Conservation (phyloP, 2,329 filamentous ascomycete species). For the Mariannaea elegans region DNA sequence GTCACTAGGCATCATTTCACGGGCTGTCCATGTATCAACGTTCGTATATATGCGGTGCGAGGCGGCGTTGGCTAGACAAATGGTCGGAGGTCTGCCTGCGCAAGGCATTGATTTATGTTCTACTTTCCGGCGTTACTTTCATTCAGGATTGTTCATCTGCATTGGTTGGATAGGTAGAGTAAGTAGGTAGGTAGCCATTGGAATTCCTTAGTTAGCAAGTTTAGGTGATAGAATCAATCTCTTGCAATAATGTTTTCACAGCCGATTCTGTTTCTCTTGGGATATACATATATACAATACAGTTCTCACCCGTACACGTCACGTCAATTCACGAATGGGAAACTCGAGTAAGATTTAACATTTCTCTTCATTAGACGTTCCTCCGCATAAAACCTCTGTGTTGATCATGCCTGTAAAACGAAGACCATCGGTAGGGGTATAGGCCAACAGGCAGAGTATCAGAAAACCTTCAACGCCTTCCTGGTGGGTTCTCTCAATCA, state of each 20-base stretch:
- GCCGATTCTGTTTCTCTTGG: too few species aligned
- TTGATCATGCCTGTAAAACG: constrained; percentile 48
- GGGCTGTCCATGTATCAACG: constrained; percentile 10
- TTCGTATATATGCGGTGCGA: constrained; percentile 14
- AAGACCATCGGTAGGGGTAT: constrained; percentile 51
- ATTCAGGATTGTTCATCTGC: not conserved
- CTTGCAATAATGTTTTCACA: too few species aligned
- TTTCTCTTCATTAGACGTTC: constrained; percentile 47
- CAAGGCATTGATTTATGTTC: constrained; percentile 12
- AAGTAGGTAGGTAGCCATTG: constrained; percentile 12
- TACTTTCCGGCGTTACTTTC: constrained; percentile 14
- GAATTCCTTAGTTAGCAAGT: too few species aligned
- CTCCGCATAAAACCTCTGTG: constrained; percentile 46
- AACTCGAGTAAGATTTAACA: constrained; percentile 23
- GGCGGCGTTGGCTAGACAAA: constrained; percentile 19
- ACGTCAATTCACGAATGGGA: not conserved
- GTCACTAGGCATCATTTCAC: not conserved
- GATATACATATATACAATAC: too few species aligned
- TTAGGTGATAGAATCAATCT: too few species aligned
- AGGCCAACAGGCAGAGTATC: constrained; percentile 51
- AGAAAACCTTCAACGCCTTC: constrained; percentile 55
- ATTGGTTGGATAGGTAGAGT: not conserved
- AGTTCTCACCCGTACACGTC: not conserved
- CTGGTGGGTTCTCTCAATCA: constrained; percentile 41
- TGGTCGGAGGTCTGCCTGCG: constrained; percentile 4